A percentile compares a stretch with the other conserved stretches of the same genome.
phyloP scores from a whole-genome alignment of 768 basidiomycete species.

The Russula sp. region DNA sequence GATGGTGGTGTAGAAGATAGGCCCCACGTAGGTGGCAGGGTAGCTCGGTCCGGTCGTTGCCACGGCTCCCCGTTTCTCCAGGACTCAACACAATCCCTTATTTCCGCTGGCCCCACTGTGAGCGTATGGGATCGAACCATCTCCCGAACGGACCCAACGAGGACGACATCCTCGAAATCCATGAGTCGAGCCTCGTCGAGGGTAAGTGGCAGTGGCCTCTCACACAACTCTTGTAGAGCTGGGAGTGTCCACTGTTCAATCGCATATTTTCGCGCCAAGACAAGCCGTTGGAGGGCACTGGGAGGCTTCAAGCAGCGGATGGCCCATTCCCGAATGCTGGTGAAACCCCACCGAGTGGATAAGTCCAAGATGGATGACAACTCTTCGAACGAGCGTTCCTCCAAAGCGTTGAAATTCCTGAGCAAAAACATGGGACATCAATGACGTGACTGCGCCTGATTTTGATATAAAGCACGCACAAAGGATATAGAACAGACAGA shows the following conservation, averaged over 20 bases:
- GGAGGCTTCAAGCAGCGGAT: conserved; percentile 9
- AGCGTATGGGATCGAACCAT: neutral
- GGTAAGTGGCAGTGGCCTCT: conserved; percentile 7
- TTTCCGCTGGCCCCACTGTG: neutral
- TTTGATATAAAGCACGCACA: neutral
- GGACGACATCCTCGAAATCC: conserved; percentile 9
- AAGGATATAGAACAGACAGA: conserved; percentile 16
- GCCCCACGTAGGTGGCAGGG: too few species aligned
- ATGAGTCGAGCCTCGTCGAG: conserved; percentile 12
- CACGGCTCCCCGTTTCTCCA: neutral
- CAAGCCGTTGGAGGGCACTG: neutral
- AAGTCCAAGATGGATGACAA: conserved; percentile 12
- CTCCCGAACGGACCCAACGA: conserved; percentile 14
- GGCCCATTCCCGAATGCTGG: conserved; percentile 11
- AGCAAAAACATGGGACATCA: neutral
- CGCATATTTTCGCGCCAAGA: conserved; percentile 2
- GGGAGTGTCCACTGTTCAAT: conserved; percentile 12
- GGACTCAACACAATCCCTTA: neutral
- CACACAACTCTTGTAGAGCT: conserved; percentile 9
- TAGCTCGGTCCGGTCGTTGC: neutral
- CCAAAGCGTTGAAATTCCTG: conserved; percentile 13
- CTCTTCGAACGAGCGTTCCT: conserved; percentile 10
- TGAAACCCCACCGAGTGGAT: conserved; percentile 16
- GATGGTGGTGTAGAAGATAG: too few species aligned
- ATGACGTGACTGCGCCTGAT: neutral